Evolutionary conservation across 2,329 filamentous ascomycete species (phyloP).

Genomic region (Fusarium lyarnte): DNA sequence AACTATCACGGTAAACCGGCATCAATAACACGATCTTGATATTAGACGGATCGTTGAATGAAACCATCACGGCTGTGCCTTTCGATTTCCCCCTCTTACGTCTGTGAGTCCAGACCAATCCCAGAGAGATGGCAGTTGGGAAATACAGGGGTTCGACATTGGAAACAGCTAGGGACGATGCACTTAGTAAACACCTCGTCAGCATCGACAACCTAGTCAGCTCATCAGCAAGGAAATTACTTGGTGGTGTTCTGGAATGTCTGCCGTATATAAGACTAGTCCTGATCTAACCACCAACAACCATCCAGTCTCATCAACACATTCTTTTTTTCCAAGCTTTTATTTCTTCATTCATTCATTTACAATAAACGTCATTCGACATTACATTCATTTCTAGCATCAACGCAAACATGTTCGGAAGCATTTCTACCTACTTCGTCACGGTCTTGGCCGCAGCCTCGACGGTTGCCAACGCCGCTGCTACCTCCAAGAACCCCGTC

Average conservation of each 20-base stretch:
- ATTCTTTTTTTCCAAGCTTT: slow-evolving; percentile 4
- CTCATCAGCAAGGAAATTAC: background rate
- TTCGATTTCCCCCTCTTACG: background rate
- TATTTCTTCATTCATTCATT: background rate
- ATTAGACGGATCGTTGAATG: slow-evolving; percentile 1
- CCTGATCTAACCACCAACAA: background rate
- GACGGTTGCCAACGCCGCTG: slow-evolving; percentile 2
- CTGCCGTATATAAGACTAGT: background rate
- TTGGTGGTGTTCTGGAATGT: background rate
- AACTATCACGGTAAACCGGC: slow-evolving; percentile 3
- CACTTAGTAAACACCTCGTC: background rate
- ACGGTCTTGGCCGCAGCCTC: slow-evolving; percentile 10
- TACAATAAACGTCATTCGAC: background rate
- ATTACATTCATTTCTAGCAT: background rate
- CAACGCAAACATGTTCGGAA: background rate
- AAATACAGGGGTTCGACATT: background rate
- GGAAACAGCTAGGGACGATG: background rate
- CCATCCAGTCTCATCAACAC: background rate
- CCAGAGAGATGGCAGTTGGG: background rate
- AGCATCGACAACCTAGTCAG: background rate
- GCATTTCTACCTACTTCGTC: slow-evolving; percentile 1
- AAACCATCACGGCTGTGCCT: background rate
- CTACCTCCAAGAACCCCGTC: background rate
- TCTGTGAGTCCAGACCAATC: background rate
- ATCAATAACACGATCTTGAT: background rate